Conservation (phyloP, 2,329 filamentous ascomycete species). For the Laburnicola sp. region DNA sequence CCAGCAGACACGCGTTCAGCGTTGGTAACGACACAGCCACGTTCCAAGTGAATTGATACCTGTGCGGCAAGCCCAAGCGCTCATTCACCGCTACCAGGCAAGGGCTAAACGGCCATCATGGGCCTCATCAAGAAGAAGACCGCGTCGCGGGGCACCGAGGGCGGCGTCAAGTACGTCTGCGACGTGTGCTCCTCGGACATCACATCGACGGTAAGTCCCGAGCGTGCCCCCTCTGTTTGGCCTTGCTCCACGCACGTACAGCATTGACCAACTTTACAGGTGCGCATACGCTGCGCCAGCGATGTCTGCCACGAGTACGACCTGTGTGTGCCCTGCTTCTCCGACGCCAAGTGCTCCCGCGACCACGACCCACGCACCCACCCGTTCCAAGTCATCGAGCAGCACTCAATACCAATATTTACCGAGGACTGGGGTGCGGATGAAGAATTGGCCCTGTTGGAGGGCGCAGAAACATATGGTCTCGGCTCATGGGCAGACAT, state of each 20-base stretch:
- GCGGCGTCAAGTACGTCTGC: conserved; percentile 82
- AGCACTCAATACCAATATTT: conserved; percentile 97
- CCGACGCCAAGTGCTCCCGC: conserved; percentile 76
- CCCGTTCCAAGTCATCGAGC: conserved; percentile 91
- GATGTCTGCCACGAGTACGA: conserved; percentile 88
- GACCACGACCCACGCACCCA: conserved; percentile 86
- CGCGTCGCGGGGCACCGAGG: conserved; percentile 79
- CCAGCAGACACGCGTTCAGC: conserved; percentile 13
- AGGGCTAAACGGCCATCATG: conserved; percentile 57
- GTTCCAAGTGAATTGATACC: too few relatives aligned
- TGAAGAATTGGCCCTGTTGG: conserved; percentile 88
- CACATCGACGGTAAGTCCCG: conserved; percentile 79
- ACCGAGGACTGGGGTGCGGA: conserved; percentile 95
- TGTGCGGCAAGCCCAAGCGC: conserved; percentile 16
- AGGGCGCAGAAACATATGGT: conserved; percentile 95
- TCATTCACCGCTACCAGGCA: conserved; percentile 4
- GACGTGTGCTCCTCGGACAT: conserved; percentile 97
- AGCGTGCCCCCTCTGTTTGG: conserved; percentile 3
- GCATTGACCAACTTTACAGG: conserved; percentile 58
- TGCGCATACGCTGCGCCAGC: conserved; percentile 91
- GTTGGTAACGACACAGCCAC: conserved; percentile 37
- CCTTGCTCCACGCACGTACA: conserved; percentile 5
- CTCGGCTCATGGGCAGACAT: conserved; percentile 97
- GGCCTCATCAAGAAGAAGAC: conserved; percentile 97
- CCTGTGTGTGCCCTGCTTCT: conserved; percentile 93